Conservation (phyloP, 179 eudicot species). For the Spergularia azorica region DNA sequence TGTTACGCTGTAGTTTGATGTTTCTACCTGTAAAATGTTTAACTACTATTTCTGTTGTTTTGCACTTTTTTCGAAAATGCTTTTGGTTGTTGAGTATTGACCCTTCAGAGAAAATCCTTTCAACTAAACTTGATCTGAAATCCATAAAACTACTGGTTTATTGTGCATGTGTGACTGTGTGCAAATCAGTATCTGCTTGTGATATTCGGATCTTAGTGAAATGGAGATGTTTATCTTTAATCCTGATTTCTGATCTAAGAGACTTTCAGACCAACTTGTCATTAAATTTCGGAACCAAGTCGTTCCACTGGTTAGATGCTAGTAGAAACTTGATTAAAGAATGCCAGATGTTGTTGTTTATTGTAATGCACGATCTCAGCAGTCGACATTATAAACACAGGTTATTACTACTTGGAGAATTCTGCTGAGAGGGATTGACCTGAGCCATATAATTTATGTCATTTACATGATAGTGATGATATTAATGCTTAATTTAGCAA, state of each 20-base stretch:
- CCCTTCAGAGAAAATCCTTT: too few relatives aligned
- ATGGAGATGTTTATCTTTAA: background rate
- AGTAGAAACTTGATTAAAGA: background rate
- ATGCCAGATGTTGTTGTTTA: constrained; percentile 4
- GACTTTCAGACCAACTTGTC: constrained; percentile 20
- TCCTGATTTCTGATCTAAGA: background rate
- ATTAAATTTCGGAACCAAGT: constrained; percentile 5
- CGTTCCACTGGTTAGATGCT: background rate
- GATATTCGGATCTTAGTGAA: too few relatives aligned
- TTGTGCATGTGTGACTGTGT: too few relatives aligned
- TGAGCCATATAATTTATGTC: constrained; percentile 8
- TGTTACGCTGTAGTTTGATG: too few relatives aligned
- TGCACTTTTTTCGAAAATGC: background rate
- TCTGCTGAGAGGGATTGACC: constrained; percentile 13
- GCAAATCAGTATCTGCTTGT: too few relatives aligned
- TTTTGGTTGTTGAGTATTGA: too few relatives aligned
- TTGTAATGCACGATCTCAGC: constrained; percentile 26
- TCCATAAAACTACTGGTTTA: too few relatives aligned
- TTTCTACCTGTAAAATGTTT: too few relatives aligned
- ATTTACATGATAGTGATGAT: background rate
- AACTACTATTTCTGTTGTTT: background rate
- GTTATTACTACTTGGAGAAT: too few relatives aligned
- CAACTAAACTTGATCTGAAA: too few relatives aligned
- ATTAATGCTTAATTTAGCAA: background rate
- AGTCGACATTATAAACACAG: background rate